Base-by-base conservation (phyloP, 192 early-diverging fungal species). In the Coemansia sp. region DNA sequence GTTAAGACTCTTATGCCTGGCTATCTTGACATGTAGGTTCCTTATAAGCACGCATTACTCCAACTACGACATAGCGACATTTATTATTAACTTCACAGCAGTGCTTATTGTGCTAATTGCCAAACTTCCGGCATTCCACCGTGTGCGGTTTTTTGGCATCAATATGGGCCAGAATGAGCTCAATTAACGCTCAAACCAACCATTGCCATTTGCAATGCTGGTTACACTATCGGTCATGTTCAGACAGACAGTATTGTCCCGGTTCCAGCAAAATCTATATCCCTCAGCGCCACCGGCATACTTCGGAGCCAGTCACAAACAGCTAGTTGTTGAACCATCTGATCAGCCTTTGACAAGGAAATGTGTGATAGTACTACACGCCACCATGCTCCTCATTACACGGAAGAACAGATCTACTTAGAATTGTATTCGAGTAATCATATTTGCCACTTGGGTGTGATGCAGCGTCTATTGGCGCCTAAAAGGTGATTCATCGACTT, bases 1-100 rank as follows among this genome's bases (percentile, higher is more conserved):
- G 38, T 44, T 44, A 44, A 16, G 38, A 16, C 4, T 44, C 0
- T 44, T 16, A 44, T 44, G 12, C 16, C 38, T 44, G 38, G 7
- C 2, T 44, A 44, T 44, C 38, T 44, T 14, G 16, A 16, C 14
- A 3, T 68, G 65, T 77, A 77, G 74, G 30, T 98, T 98, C 68
- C 83, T 98, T 52, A 72, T 98, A 32, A 92, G 91, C 78, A 95
- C 93, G 25, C 94, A 97, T 76, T 97, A 97, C 81, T 91, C 94
- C 0, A 91, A 97, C 84, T 98, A 98, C 81, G 92, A 97, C 62
- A 68, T 90, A 3, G 70, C 89, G 26, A 93, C 92, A 18, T 98
- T 98, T 72, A 85, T 87, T 60, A 87, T 98, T 73, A 98, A 97
- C 74, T 86, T 98, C 47, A 83, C 86, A 12, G 90, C 90, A 1